Base-by-base conservation (phyloP, 495 filamentous ascomycete genomes). In the Clohesyomyces aquaticus region DNA sequence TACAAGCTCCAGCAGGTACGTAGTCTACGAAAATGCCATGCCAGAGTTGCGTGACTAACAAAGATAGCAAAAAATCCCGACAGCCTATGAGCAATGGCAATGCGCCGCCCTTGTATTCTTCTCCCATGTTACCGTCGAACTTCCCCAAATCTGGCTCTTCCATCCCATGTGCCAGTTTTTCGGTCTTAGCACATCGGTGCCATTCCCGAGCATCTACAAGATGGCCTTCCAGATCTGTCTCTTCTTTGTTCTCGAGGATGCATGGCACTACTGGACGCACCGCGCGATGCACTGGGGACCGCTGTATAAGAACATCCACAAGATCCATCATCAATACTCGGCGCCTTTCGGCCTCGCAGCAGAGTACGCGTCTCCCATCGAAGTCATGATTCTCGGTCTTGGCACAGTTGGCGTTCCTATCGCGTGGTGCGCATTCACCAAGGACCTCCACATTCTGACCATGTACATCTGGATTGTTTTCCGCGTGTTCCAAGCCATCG, bases 81-180 rank as follows among this genome's bases (percentile, higher is more conserved):
- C 92, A 0, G 80, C 86, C 58, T 86, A 83, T 61, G 94, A 98
- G 71, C 94, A 98, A 78, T 96, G 90, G 89, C 84, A 91, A 65
- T 98, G 94, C 77, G 91, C 94, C 16, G 87, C 83, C 64, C 84
- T 97, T 63, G 94, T 98, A 41, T 86, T 98, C 50, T 79, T 98
- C 57, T 88, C 84, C 71, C 94, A 98, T 76, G 94, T 96, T 77
- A 98, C 94, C 46, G 94, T 98, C 67, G 94, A 98, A 74, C 81
- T 98, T 3, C 93, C 94, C 43, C 95, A 98, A 76, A 98, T 98
- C 72, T 98, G 94, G 94, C 84, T 97, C 59, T 98, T 98, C 82
- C 94, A 98, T 78, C 94, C 94, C n/a, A 87, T 98, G 83, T 93
- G 93, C 35, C 88, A 92, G 73, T 95, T 84, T 75, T 91, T 91